phyloP scores from a whole-genome alignment of 768 basidiomycete genomes.

The Cubamyces sp. region DNA sequence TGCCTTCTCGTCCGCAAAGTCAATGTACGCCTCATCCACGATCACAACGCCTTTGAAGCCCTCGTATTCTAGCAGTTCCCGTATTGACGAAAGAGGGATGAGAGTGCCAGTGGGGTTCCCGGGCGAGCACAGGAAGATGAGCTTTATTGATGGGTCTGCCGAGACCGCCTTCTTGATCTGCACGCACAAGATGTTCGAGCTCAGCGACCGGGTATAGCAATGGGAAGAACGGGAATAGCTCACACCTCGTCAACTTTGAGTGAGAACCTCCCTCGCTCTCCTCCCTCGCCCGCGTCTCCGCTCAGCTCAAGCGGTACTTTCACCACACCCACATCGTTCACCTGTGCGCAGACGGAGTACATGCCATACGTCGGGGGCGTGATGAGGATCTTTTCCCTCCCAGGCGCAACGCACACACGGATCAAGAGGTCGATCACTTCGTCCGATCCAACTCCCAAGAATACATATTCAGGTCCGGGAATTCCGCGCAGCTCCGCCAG shows the following conservation, averaged over 20 bases:
- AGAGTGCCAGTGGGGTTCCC: slow-evolving; percentile 95
- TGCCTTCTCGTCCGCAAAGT: slow-evolving; percentile 70
- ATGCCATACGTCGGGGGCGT: slow-evolving; percentile 98
- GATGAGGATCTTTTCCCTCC: slow-evolving; percentile 78
- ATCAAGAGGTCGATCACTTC: slow-evolving; percentile 96
- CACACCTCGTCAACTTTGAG: slow-evolving; percentile 74
- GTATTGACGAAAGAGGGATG: slow-evolving; percentile 72
- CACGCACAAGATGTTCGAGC: neutral
- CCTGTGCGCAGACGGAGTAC: slow-evolving; percentile 93
- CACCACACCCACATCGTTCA: slow-evolving; percentile 88
- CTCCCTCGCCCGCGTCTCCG: slow-evolving; percentile 69
- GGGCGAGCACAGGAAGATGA: slow-evolving; percentile 94
- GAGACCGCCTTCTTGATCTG: slow-evolving; percentile 75
- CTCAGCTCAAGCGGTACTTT: slow-evolving; percentile 71
- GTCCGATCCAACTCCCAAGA: slow-evolving; percentile 96
- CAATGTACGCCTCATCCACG: slow-evolving; percentile 97
- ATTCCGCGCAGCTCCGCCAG: slow-evolving; percentile 77
- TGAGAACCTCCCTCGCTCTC: slow-evolving; percentile 73
- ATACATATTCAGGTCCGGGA: slow-evolving; percentile 64
- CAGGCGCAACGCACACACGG: slow-evolving; percentile 83
- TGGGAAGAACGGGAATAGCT: slow-evolving; percentile 10
- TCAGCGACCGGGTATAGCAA: neutral
- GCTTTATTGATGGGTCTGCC: slow-evolving; percentile 78
- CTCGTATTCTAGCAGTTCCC: slow-evolving; percentile 72
- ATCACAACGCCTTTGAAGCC: slow-evolving; percentile 90